A percentile compares a stretch with the other conserved stretches of the same genome.
Evolutionary conservation across 768 basidiomycete species (phyloP).

Genomic region (Boletus reticuloceps): DNA sequence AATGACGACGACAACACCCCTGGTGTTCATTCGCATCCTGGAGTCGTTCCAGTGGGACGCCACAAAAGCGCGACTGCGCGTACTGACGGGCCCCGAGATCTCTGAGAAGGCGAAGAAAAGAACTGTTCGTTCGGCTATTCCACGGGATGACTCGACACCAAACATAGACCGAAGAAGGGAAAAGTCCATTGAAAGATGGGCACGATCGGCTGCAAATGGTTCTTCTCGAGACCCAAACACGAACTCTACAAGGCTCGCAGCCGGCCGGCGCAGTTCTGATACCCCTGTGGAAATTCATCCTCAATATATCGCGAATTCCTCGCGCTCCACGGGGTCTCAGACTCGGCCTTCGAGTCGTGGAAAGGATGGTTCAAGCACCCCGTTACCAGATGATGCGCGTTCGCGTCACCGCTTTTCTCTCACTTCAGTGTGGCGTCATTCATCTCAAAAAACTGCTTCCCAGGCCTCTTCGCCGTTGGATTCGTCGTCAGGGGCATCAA

Average conservation of each 20-base stretch:
- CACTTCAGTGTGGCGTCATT: conserved; percentile 27
- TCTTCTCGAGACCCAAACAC: conserved; percentile 18
- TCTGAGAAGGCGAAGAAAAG: conserved; percentile 30
- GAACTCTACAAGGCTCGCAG: conserved; percentile 8
- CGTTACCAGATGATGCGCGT: conserved; percentile 22
- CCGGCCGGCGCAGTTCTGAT: conserved; percentile 30
- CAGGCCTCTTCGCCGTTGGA: conserved; percentile 31
- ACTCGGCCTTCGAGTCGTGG: conserved; percentile 28
- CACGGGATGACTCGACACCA: conserved; percentile 22
- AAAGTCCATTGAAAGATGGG: conserved; percentile 35
- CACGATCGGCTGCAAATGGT: conserved; percentile 22
- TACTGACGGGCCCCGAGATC: conserved; percentile 11
- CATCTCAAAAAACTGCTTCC: conserved; percentile 22
- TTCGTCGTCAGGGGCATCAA: conserved; percentile 32
- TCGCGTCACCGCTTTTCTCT: conserved; percentile 31
- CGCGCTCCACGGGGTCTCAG: conserved; percentile 22
- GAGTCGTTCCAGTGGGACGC: conserved; percentile 15
- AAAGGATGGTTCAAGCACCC: conserved; percentile 17
- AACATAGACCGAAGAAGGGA: conserved; percentile 26
- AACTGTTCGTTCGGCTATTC: conserved; percentile 13
- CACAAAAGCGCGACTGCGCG: conserved; percentile 25
- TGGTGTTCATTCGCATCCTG: conserved; percentile 34
- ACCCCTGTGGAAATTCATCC: conserved; percentile 21
- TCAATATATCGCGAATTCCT: conserved; percentile 8
- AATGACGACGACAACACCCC: conserved; percentile 21